Base-by-base conservation (phyloP, 139 green algal genomes). In the Micractinium conductrix region DNA sequence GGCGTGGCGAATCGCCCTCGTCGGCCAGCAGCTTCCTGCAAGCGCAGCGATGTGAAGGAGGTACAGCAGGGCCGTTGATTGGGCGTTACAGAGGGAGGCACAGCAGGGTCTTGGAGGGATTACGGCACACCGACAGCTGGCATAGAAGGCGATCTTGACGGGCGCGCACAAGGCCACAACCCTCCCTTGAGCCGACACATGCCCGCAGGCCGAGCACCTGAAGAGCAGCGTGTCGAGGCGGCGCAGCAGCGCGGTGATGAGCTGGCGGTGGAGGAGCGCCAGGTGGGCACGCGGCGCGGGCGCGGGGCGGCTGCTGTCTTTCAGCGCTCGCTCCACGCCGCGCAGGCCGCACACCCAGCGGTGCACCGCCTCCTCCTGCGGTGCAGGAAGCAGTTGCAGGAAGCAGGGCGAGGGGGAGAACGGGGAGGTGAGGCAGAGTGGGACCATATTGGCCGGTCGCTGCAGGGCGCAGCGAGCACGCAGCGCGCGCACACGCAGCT, bases 211-310 rank as follows among this genome's bases (percentile, higher is more conserved):
- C n/a, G n/a, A n/a, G 63, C 40, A 85, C 40, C 88, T 83, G 80
- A 97, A 95, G 2, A 97, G 87, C 35, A 94, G 81, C 14, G 86
- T 85, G 81, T 97, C 94, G 68, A 96, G 80, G 33, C 91, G 88
- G 43, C 91, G 90, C 70, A 96, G 86, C 83, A 92, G 83, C 45
- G 90, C 88, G 22, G 89, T 83, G 62, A 96, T 83, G 80, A 93
- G 88, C 87, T 94, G 91, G 86, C 88, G 71, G 48, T 89, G 87
- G 86, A 94, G 88, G 87, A 93, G 85, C 7, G 53, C n/a, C 24
- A 89, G 74, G 50, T 94, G 92, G 6, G 87, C 87, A 12, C 44
- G 69, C 0, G 87, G 76, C 14, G 85, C 87, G 4, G 81, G 28
- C 28, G 43, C 14, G 1, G 74, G 69, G 69, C 80, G 80, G 44